Evolutionary conservation across 345 rosid species (phyloP), one percentile per base, ranked within the genome.

Genomic region (Litchi chinensis): DNA sequence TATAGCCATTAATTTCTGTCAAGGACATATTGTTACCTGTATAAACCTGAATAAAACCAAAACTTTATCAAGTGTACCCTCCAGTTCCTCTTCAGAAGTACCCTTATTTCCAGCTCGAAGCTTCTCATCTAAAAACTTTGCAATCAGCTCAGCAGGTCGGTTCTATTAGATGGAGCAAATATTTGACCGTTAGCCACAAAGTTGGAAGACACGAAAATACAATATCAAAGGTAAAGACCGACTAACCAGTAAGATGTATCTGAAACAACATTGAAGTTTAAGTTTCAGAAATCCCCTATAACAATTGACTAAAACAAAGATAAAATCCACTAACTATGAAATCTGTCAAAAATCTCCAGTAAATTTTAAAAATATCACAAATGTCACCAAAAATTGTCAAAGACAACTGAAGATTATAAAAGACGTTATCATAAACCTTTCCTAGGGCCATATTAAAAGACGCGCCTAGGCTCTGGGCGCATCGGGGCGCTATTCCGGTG

Each of bases 91-190:
- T 90, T 96, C 99, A 22, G 99, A 94, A 75, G 98, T 94, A 84
- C 98, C 98, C 89, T 96, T 96, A 81, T 96, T 96, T 73, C 99
- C 98, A 87, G 99, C 98, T 81, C 98, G 99, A 78, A 96, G 95
- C 86, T 96, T 96, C 80, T 94, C 99, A 79, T 96, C 99, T 90
- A 94, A 86, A 87, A 94, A 96, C 85, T 96, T 96, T 13, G 99
- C 98, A 62, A 96, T 96, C 83, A 96, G 87, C 88, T 96, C 99
- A 65, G 99, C 98, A 71, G 98, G 94, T 62, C 98, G 98, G 83
- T 96, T 96, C 99, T 96, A 82, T 85, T 77, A 79, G 81, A 83
- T 22, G 66, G 19, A 84, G 76, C 57, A 81, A 8, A 76, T 69
- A 43, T 41, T 22, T 37, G 70, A 82, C 65, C 7, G 28, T 80